A percentile compares a stretch with the other conserved stretches of the same genome.
These are phyloP conservation scores for Colletotrichum shisoi DNA, from an alignment of 2,329 filamentous ascomycete species.

Conservation along the genomic window DNA sequence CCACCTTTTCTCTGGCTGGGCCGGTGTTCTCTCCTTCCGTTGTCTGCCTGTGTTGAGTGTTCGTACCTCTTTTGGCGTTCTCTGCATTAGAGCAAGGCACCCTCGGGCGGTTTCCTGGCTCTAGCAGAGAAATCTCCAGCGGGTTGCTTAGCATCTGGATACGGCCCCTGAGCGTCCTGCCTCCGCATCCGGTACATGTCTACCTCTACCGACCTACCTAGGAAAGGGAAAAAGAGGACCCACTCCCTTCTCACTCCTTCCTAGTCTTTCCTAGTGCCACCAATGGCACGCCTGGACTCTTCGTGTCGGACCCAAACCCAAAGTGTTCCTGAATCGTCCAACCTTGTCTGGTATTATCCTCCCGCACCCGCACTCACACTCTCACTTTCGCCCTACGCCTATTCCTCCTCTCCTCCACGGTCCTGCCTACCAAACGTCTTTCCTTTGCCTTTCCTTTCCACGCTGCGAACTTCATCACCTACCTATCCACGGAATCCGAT, in stretches of 20 bases:
- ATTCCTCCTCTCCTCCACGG: constrained; percentile 17
- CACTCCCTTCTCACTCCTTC: neutral
- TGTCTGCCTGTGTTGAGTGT: neutral
- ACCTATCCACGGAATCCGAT: neutral
- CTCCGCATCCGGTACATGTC: constrained; percentile 15
- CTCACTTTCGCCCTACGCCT: constrained; percentile 12
- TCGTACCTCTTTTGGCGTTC: too few relatives aligned
- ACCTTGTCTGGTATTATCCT: constrained; percentile 38
- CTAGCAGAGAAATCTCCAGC: constrained; percentile 21
- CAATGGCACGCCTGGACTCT: constrained; percentile 26
- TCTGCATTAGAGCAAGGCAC: neutral
- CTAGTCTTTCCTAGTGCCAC: constrained; percentile 14
- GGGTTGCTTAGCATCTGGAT: neutral
- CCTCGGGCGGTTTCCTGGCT: neutral
- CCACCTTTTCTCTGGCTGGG: too few relatives aligned
- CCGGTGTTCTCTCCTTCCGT: too few relatives aligned
- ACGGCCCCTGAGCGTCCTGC: constrained; percentile 21
- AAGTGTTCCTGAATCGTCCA: constrained; percentile 40
- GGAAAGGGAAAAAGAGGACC: constrained; percentile 7
- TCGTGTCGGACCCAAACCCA: constrained; percentile 39
- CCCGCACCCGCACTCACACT: constrained; percentile 31
- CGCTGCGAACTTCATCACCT: neutral
- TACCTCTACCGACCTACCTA: too few relatives aligned
- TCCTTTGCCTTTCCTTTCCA: neutral
- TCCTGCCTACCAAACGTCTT: constrained; percentile 4